Evolutionary conservation across 805 yeast species (phyloP).

Genomic region (Suhomyces prunicola): DNA sequence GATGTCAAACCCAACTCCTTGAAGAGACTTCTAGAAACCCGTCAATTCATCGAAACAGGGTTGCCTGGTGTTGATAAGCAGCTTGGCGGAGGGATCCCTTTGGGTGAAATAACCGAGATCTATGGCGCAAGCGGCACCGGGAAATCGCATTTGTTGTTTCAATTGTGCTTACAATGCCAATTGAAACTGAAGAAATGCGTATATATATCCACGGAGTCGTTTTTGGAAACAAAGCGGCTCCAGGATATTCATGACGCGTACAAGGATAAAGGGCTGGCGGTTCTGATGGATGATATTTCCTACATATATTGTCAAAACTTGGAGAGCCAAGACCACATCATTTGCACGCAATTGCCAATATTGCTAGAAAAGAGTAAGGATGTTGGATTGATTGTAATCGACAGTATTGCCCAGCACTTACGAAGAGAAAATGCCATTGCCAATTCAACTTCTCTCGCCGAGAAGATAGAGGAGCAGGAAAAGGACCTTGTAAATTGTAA

Average conservation of each 20-base stretch:
- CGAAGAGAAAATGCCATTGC: constrained; percentile 50
- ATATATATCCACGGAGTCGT: constrained; percentile 77
- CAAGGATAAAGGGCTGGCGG: constrained; percentile 4
- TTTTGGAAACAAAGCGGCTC: constrained; percentile 63
- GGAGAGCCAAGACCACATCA: constrained; percentile 70
- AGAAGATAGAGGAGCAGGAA: constrained; percentile 25
- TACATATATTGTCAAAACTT: constrained; percentile 63
- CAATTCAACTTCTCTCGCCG: constrained; percentile 33
- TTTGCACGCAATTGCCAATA: constrained; percentile 66
- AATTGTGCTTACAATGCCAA: constrained; percentile 59
- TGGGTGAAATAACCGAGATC: constrained; percentile 53
- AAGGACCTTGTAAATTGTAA: constrained; percentile 7
- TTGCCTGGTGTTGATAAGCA: constrained; percentile 21
- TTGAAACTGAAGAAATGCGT: constrained; percentile 20
- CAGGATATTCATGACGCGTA: constrained; percentile 17
- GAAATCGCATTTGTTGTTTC: constrained; percentile 76
- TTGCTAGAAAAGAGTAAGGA: constrained; percentile 20
- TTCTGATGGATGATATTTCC: constrained; percentile 37
- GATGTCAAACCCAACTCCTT: not conserved
- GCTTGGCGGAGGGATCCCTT: constrained; percentile 30
- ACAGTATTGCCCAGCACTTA: constrained; percentile 80
- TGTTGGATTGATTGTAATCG: constrained; percentile 49
- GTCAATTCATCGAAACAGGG: constrained; percentile 19
- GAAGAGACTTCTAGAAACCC: not conserved
- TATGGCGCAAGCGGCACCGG: constrained; percentile 86